A percentile compares a stretch with the other conserved stretches of the same genome.
These are phyloP conservation scores for Trichoderma parareesei DNA, from an alignment of 495 filamentous ascomycete species.

Conservation along the genomic window DNA sequence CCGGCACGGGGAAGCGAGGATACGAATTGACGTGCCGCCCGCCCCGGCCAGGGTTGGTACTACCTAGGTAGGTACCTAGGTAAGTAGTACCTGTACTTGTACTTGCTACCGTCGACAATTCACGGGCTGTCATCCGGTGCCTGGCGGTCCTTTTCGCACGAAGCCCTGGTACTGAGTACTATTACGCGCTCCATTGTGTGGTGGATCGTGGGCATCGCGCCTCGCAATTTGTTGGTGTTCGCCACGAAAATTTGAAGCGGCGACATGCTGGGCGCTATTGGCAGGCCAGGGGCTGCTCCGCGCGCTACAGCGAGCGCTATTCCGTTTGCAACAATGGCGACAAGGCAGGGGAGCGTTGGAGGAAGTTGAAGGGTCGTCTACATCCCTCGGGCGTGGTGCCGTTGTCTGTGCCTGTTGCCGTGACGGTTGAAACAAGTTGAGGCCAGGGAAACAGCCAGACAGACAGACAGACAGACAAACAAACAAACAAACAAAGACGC, in stretches of 20 bases:
- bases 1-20: conserved; percentile 6
- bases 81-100: background rate
- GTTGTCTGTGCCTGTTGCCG: too few species aligned
- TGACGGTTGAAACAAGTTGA: too few species aligned
- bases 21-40: conserved; percentile 8
- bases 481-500: too few species aligned
- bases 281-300: conserved; percentile 4
- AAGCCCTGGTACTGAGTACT: background rate
- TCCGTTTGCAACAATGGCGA: background rate
- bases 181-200: background rate
- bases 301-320: conserved; percentile 5
- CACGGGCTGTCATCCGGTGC: background rate
- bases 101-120: background rate
- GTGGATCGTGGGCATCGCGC: conserved; percentile 8
- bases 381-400: background rate
- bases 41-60: background rate
- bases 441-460: too few species aligned
- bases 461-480: too few species aligned
- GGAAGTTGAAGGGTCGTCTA: too few species aligned
- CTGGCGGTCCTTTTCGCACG: background rate
- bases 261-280: conserved; percentile 1
- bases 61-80: too few species aligned
- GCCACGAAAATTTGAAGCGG: background rate
- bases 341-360: background rate
- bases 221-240: conserved; percentile 9